Evolutionary conservation across 257 asterid genomes (phyloP), one percentile per base, ranked within the genome.

Genomic region (Mentha longifolia): DNA sequence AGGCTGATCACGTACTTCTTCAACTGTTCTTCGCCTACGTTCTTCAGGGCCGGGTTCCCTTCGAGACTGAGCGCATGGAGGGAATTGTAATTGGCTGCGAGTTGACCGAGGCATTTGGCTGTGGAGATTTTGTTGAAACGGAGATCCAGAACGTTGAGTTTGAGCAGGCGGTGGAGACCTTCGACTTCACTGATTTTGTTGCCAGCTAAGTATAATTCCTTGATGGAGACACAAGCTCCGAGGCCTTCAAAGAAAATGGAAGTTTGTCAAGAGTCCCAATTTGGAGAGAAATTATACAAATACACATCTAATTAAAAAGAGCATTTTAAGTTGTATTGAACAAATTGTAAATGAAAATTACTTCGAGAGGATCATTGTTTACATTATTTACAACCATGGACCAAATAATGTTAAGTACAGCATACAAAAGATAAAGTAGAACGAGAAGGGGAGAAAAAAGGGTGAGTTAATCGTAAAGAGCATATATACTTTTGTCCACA

Each of bases 121-220:
- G 96, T 89, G 7, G 99, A 89, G 69, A 95, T 87, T 87, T 92
- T 95, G 94, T 92, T 95, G 91, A 85, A 95, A 55, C 99, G 88
- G 62, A 95, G 42, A 78, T 95, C 99, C 33, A 92, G 84, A 65
- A 95, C 94, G 17, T 78, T 84, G 73, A 95, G 71, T 74, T 95
- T 95, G 47, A 95, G 88, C 59, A 92, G 96, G 69, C 98, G 96
- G 86, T 95, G 99, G 70, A 95, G 98, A 42, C 99, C 99, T 84
- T 92, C 99, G 9, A 92, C 96, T 81, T 92, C 99, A 9, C 97
- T 89, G 79, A 95, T 92, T 84, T 92, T 95, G 87, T 95, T 95
- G 42, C 99, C 98, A 0, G 98, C 96, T 41, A 95, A 79, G 88
- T 95, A 92, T 50, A 95, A 65, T 76, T 95, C 99, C 72, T 92